These are phyloP conservation scores for Agastache rugosa DNA, from an alignment of 257 asterid genomes.

Conservation along the genomic window DNA sequence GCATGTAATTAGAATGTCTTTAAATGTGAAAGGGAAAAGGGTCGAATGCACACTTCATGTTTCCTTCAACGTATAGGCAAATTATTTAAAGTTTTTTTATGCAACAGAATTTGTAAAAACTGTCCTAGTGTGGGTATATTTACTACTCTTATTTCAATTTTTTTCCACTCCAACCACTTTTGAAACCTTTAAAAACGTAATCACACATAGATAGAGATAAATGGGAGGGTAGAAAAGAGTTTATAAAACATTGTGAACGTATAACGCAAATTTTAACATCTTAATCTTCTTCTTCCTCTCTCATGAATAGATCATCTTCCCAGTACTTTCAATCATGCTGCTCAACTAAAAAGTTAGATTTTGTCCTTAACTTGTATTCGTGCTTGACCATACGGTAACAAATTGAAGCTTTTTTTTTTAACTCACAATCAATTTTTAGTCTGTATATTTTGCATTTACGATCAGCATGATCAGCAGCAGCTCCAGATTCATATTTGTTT, in stretches of 20 bases:
- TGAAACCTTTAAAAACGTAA: too few relatives aligned
- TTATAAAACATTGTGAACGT: neutral
- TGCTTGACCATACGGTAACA: neutral
- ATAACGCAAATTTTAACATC: neutral
- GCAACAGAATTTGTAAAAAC: too few relatives aligned
- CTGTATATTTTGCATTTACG: neutral
- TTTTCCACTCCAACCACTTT: too few relatives aligned
- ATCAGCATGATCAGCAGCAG: neutral
- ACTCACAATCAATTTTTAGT: neutral
- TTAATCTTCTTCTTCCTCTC: neutral
- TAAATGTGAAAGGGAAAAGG: too few relatives aligned
- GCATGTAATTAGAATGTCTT: neutral
- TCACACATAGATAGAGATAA: too few relatives aligned
- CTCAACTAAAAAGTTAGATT: neutral
- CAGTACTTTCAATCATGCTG: neutral
- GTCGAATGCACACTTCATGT: too few relatives aligned
- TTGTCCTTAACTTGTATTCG: neutral
- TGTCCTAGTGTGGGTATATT: too few relatives aligned
- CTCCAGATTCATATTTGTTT: neutral
- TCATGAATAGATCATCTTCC: neutral
- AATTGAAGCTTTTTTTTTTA: neutral
- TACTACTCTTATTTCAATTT: too few relatives aligned
- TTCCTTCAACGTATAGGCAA: too few relatives aligned
- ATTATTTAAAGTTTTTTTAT: too few relatives aligned
- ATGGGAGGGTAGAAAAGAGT: too few relatives aligned